Evolutionary conservation across 2,329 filamentous ascomycete genomes (phyloP), one percentile per base, ranked within the genome.

Genomic region (Epichloe gansuensis): DNA sequence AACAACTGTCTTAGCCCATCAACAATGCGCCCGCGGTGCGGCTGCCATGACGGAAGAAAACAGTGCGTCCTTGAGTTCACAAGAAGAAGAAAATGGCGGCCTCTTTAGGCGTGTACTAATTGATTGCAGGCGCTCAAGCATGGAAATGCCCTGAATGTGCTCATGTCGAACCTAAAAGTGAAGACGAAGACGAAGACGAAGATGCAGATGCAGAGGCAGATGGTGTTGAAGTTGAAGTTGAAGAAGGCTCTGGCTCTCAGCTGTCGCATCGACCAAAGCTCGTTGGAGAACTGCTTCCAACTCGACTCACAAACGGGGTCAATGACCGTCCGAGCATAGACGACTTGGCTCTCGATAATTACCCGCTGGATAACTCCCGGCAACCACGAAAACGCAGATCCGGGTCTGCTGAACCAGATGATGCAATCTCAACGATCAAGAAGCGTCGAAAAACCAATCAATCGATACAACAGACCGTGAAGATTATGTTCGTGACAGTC

Each of bases 381-480:
- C 80, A 86, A 35, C 72, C 95, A 55, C 80, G 91, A 55, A 95
- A 95, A 69, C 82, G 91, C 51, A 95, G 91, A 67, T 84, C 88
- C 17, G 89, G 88, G 1, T 85, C 86, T 3, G 74, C 78, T 12
- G 82, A 85, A 48, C 73, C 70, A 57, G 74, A 88, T 57, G 76
- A 85, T 58, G 72, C 72, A 15, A 68, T 71, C 15, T 68, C 73
- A 54, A 71, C 74, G 1, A 63, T 76, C 38, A 75, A 77, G 55
- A 83, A 80, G 64, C 73, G 81, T 37, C 69, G 75, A 45, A 73
- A 60, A 72, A 75, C 25, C 69, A 69, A 0, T 71, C 69, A 0
- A 72, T 72, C n/a, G 75, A 71, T 37, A 68, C 65, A n/a, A 63
- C 63, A 8, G 58, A 61, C 5, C 61, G 64, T n/a, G 68, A 67